Evolutionary conservation across 768 basidiomycete genomes (phyloP).

Genomic region (Hydnomerulius pinastri): DNA sequence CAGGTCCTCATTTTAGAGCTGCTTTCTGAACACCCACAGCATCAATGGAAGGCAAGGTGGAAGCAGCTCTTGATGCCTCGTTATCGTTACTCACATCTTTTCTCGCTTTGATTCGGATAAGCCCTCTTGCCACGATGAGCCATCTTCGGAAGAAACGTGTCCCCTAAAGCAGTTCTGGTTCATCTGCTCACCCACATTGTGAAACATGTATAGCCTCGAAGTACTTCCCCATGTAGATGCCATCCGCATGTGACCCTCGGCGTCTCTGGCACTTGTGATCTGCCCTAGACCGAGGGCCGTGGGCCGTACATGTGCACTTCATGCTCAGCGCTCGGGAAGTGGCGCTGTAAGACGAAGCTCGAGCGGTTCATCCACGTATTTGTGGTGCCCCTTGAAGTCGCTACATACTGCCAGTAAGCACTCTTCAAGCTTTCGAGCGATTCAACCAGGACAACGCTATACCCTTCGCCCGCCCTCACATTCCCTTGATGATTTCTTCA

Average conservation of each 20-base stretch:
- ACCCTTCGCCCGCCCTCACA: not conserved
- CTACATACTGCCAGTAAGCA: not conserved
- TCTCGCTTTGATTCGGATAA: not conserved
- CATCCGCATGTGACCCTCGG: not conserved
- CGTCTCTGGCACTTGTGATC: not conserved
- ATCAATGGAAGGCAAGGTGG: too few relatives aligned
- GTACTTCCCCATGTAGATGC: not conserved
- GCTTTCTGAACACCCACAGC: too few relatives aligned
- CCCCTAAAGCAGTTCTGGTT: not conserved
- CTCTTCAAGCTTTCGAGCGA: not conserved
- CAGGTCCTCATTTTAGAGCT: too few relatives aligned
- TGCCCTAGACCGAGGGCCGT: not conserved
- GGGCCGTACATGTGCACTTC: not conserved
- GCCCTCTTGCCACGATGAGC: not conserved
- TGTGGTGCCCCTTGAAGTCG: not conserved
- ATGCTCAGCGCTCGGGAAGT: not conserved
- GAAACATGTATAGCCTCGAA: not conserved
- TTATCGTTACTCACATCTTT: not conserved
- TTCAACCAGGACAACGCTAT: not conserved
- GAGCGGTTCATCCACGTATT: not conserved
- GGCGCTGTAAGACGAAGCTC: not conserved
- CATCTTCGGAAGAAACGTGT: not conserved
- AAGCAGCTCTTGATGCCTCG: not conserved
- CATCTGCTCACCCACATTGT: not conserved
- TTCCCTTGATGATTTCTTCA: conserved; percentile 3